Base-by-base conservation (phyloP, 73 alveolate species). In the Paramecium primaurelia region DNA sequence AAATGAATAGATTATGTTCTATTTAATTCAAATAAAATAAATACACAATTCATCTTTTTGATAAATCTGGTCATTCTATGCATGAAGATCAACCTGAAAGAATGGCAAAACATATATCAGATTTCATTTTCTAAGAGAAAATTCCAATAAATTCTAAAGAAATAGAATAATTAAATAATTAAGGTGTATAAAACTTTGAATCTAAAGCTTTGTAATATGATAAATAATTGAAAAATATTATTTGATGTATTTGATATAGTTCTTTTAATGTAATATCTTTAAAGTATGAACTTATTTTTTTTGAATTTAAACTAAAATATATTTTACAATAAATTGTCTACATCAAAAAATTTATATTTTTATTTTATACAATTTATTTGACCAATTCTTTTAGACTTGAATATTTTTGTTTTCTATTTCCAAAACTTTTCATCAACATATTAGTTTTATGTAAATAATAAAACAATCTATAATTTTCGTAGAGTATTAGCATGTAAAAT, bases 401-500 rank as follows among this genome's bases (percentile, higher is more conserved):
- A 38, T 38, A 38, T 38, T 9, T 38, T 38, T 38, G 45, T 22
- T 22, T 20, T 30, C 28, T 38, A 20, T 80, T 80, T 22, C 25
- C 25, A 22, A 22, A 22, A 22, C 25, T 22, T 22, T 22, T 22
- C 25, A 22, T 22, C 25, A 22, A 22, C 0, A 0, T 22, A 22
- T 22, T 22, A 22, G 25, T 22, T 22, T 22, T 22, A 22, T 22
- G 25, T 22, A 22, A 22, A 22, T 22, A 22, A 0, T 22, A 22
- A 22, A 22, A 22, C 25, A 22, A 22, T 68, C 54, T 96, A 95
- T 37, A 97, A 92, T 92, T 96, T 96, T 8, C 99, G 97, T 6
- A 95, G 98, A 25, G 96, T 95, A 20, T 96, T 77, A 75, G 85
- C 96, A 25, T 97, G 97, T 91, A 49, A 14, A 2, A 8, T 71